Evolutionary conservation across 495 filamentous ascomycete genomes (phyloP), one percentile per base, ranked within the genome.

Genomic region (Neurospora sp.): DNA sequence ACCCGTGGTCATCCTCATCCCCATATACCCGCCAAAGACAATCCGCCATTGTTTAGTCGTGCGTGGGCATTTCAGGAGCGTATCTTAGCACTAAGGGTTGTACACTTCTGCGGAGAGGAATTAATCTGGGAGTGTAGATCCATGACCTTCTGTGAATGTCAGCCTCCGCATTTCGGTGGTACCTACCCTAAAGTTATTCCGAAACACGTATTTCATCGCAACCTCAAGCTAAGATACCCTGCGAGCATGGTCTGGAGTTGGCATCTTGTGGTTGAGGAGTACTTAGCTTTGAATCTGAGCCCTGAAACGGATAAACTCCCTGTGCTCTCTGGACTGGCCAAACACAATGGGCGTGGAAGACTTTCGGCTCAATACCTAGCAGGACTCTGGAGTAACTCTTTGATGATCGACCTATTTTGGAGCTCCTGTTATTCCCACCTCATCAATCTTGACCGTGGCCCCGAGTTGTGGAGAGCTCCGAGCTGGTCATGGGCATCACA

Each of bases 21-120:
- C 27, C 31, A 31, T 35, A 11, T 12, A 40, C 20, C 37, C 46
- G 11, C 2, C 22, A 22, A 53, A 4, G 8, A 39, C 22, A 27
- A 41, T 39, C 14, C 31, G 79, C 82, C 75, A 2, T 27, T 76
- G 9, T 22, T 61, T 31, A 61, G 12, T 1, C 31, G 71, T 5
- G 68, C 40, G 6, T 73, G 71, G 71, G 68, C 44, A 1, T 73
- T 73, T 18, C 71, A 73, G 16, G 71, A 73, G 41, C 65, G 68
- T 14, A 39, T 73, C 5, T 40, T 73, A 10, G 53, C 71, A 16
- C 71, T 14, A 14, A 27, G 68, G 9, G 68, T 73, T 7, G 20
- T 73, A 35, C 68, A 73, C 31, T 73, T 73, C 18, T 42, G 68
- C 31, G 12, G 10, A 0, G 61, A 73, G 11, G 68, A 53, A 38